Base-by-base conservation (phyloP, 2,329 filamentous ascomycete species). In the Podosphaera xanthii region DNA sequence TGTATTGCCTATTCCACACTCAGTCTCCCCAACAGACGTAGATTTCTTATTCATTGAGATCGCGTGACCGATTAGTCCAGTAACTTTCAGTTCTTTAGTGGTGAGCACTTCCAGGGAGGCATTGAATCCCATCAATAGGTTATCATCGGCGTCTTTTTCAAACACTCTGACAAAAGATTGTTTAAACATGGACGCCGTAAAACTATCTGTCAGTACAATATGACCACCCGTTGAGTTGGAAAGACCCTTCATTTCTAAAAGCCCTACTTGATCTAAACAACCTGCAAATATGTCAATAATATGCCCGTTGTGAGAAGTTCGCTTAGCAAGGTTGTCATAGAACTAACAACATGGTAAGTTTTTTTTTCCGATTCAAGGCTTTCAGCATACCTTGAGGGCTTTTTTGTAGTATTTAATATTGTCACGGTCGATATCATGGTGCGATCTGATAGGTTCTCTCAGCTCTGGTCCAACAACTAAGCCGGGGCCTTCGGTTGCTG, bases 381-480 rank as follows among this genome's bases (percentile, higher is more conserved):
- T 38, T 46, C 9, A 36, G 57, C 75, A 60, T 71, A 88, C 86
- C 81, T 97, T 98, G 57, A 96, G 73, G 31, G 92, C 92, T 74
- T 98, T 98, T 78, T 98, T 98, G 75, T 94, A 97, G 74, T 97
- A 96, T 72, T 98, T 98, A 74, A 95, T 94, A 70, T 96, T 96
- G 72, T 98, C 92, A 60, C 90, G 83, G 70, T 98, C 92, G 71
- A 98, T 98, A 68, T 98, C 92, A 72, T 98, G 92, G 73, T 98
- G 92, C 49, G 91, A 97, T 69, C 92, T 85, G 64, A 98, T 97
- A 8, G 94, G 89, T 71, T 98, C 92, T 70, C 91, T 86, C 64
- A 98, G 76, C 72, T 98, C 92, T 33, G 92, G 87, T 2, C 90
- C 90, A 69, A 98, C 92, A 38, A 98, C 92, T 80, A 95, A 89